These are phyloP conservation scores for Candida sonorensis DNA, from an alignment of 805 yeast genomes.

Conservation along the genomic window DNA sequence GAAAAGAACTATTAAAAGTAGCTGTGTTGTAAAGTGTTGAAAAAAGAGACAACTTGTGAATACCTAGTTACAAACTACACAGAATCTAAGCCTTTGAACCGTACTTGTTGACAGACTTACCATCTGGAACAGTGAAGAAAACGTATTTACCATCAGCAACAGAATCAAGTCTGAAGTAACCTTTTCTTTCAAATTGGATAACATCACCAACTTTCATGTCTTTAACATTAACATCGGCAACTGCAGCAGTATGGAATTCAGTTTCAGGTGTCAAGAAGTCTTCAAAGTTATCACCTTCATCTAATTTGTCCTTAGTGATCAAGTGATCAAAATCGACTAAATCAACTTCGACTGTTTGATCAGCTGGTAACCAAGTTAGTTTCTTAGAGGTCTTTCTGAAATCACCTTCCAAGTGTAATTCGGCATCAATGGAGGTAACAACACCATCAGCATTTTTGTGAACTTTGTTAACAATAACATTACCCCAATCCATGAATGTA, in stretches of 20 bases:
- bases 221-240: conserved; percentile 75
- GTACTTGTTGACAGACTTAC: conserved; percentile 72
- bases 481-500: conserved; percentile 99
- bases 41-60: no score
- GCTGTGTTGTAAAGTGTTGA: no score
- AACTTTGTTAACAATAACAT: conserved; percentile 70
- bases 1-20: no score
- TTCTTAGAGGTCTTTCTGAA: conserved; percentile 95
- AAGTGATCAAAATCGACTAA: conserved; percentile 90
- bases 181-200: conserved; percentile 95
- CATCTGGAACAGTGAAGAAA: conserved; percentile 94
- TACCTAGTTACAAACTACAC: no score
- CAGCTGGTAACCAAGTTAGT: conserved; percentile 89
- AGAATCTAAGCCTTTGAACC: conserved; percentile 51
- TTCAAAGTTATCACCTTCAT: conserved; percentile 89
- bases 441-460: conserved; percentile 49
- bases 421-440: conserved; percentile 64
- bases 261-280: conserved; percentile 86
- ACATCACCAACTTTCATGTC: conserved; percentile 78
- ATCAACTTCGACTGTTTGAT: conserved; percentile 64
- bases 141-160: conserved; percentile 56
- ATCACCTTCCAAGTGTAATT: conserved; percentile 88
- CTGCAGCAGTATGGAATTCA: conserved; percentile 70
- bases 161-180: conserved; percentile 81
- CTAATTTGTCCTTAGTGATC: conserved; percentile 90